Evolutionary conservation across 768 basidiomycete species (phyloP).

Genomic region (Agaricus bisporus): DNA sequence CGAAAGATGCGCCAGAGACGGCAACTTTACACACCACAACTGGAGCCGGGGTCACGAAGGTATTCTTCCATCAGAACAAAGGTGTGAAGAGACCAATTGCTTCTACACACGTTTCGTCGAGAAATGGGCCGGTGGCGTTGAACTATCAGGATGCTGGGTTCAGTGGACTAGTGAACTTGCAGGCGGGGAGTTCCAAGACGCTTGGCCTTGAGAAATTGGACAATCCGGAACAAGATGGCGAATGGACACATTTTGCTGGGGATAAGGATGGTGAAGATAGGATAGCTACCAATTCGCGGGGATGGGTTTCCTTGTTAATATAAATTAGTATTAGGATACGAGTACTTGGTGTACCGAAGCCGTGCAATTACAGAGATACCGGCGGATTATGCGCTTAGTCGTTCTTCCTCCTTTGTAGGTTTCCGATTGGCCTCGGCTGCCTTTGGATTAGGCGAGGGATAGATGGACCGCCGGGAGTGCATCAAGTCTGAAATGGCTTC

Average conservation of each 20-base stretch:
- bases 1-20: constrained; percentile 24
- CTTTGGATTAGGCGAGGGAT: neutral
- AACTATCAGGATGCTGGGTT: constrained; percentile 47
- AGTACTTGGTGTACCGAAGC: neutral
- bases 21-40: constrained; percentile 40
- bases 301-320: constrained; percentile 44
- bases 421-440: neutral
- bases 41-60: constrained; percentile 47
- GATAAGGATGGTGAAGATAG: constrained; percentile 33
- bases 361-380: neutral
- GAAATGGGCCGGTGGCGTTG: constrained; percentile 49
- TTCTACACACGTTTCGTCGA: constrained; percentile 39
- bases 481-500: constrained; percentile 19
- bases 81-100: constrained; percentile 40
- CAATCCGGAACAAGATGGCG: constrained; percentile 10
- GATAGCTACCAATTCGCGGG: constrained; percentile 33
- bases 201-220: constrained; percentile 24
- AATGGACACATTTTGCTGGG: constrained; percentile 39
- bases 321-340: constrained; percentile 14
- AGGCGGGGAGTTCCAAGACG: constrained; percentile 30
- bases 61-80: constrained; percentile 36
- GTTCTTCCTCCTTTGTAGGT: constrained; percentile 9
- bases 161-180: constrained; percentile 39
- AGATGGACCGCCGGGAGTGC: constrained; percentile 11
- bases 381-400: constrained; percentile 7